phyloP scores from a whole-genome alignment of 805 yeast species.

The Ogataea siamensis region DNA sequence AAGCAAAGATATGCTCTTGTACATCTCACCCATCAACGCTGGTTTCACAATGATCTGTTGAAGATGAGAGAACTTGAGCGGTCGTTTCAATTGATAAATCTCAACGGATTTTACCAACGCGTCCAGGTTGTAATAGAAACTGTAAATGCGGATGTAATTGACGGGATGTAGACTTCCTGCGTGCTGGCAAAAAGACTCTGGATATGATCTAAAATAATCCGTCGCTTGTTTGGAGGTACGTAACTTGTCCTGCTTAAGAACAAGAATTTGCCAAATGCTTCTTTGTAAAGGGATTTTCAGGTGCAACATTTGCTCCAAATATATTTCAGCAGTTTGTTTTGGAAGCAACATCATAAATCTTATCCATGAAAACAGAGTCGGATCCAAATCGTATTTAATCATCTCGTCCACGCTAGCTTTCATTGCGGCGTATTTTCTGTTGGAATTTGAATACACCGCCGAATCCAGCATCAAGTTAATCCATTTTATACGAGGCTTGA shows the following conservation, averaged over 20 bases:
- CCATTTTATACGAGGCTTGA: conserved; percentile 13
- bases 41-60: conserved; percentile 8
- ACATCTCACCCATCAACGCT: conserved; percentile 10
- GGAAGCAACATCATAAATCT: conserved; percentile 10
- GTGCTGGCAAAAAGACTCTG: conserved; percentile 11
- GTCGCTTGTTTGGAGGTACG: conserved; percentile 11
- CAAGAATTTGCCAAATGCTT: conserved; percentile 9
- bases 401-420: conserved; percentile 7
- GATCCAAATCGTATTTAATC: conserved; percentile 10
- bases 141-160: conserved; percentile 14
- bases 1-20: conserved; percentile 12
- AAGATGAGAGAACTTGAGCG: conserved; percentile 6
- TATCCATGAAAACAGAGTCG: conserved; percentile 18
- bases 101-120: conserved; percentile 6
- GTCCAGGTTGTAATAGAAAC: conserved; percentile 12
- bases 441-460: background rate
- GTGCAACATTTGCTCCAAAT: conserved; percentile 12
- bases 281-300: conserved; percentile 12
- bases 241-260: conserved; percentile 1
- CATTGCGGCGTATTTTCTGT: background rate
- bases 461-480: conserved; percentile 13
- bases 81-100: conserved; percentile 1
- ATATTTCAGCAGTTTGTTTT: background rate
- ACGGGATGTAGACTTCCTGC: conserved; percentile 3
- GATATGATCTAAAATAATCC: conserved; percentile 8